These are phyloP conservation scores for Agapanthus africanus DNA, from an alignment of 106 monocot species.

Conservation along the genomic window DNA sequence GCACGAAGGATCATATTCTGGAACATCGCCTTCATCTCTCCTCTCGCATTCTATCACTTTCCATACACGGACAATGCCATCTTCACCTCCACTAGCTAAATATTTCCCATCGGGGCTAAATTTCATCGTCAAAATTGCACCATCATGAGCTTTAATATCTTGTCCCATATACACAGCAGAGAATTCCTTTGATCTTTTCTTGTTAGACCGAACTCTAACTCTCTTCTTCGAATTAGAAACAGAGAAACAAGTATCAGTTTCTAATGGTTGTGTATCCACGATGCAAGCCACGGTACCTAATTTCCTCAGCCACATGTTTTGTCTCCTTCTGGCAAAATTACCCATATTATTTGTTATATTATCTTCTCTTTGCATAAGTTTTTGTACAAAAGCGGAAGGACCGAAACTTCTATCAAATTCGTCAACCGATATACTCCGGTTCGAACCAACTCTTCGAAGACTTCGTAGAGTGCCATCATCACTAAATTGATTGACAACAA, in stretches of 20 bases:
- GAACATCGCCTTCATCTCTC: constrained; percentile 19
- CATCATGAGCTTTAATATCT: constrained; percentile 68
- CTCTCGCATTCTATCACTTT: constrained; percentile 29
- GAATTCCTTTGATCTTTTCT: constrained; percentile 66
- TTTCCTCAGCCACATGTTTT: constrained; percentile 50
- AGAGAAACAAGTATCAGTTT: constrained; percentile 5
- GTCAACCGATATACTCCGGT: constrained; percentile 14
- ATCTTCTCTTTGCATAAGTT: constrained; percentile 38
- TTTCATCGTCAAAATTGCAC: constrained; percentile 69
- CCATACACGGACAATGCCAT: constrained; percentile 82
- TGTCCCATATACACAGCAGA: constrained; percentile 68
- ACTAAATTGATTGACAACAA: constrained; percentile 18
- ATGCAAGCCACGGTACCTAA: constrained; percentile 48
- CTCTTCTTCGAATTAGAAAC: constrained; percentile 12
- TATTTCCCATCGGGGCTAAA: constrained; percentile 74
- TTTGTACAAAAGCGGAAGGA: constrained; percentile 28
- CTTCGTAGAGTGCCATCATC: constrained; percentile 20
- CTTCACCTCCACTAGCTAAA: constrained; percentile 87
- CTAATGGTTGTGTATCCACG: constrained; percentile 25
- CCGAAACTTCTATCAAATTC: constrained; percentile 32
- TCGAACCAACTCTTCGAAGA: constrained; percentile 25
- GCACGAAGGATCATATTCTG: constrained; percentile 47
- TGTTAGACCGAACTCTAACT: constrained; percentile 44
- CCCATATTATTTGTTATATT: constrained; percentile 13
- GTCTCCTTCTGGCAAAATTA: constrained; percentile 14